Base-by-base conservation (phyloP, 1,284 basidiomycete species). In the Sphaerobolus stellatus region DNA sequence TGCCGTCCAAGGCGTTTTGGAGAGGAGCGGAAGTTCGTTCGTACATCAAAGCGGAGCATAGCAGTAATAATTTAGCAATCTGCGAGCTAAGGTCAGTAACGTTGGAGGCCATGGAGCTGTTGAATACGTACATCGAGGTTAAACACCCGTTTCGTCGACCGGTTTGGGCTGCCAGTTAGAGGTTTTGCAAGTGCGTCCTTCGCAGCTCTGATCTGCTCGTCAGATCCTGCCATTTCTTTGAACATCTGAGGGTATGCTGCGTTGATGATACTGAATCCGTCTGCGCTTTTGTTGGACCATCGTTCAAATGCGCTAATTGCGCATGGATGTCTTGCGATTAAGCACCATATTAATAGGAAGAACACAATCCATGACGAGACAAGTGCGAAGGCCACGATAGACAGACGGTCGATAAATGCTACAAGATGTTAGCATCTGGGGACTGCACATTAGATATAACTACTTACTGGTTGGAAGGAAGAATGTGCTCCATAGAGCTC, bases 171-270 rank as follows among this genome's bases (percentile, higher is more conserved):
- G 22, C 56, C 47, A 24, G 56, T 40, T 27, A 64, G 58, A 4
- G 60, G 59, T 40, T 52, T 48, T 13, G 62, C 56, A 3, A 69
- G 61, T 31, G 62, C 60, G 0, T 52, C 44, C 46, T 59, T 60
- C 6, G 66, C 67, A 5, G 62, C 62, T 36, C 61, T 7, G 29
- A 63, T 59, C 16, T 66, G 60, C 36, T 67, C 64, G 9, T 51
- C 50, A n/a, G n/a, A n/a, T n/a, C n/a, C n/a, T 20, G 58, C 63
- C 25, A 64, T 58, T 46, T 66, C 64, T 34, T 66, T 56, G 36
- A 71, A 71, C 46, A 71, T 67, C 16, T 63, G 57, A 33, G 68
- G 69, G 52, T 71, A 70, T 2, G 62, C 69, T 67, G 62, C 61
- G 46, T 64, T 65, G 54, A 60, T 59, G 14, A 64, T 47, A 46